These are phyloP conservation scores for Candida freyschussii DNA, from an alignment of 1,139 yeast genomes.

Conservation along the genomic window DNA sequence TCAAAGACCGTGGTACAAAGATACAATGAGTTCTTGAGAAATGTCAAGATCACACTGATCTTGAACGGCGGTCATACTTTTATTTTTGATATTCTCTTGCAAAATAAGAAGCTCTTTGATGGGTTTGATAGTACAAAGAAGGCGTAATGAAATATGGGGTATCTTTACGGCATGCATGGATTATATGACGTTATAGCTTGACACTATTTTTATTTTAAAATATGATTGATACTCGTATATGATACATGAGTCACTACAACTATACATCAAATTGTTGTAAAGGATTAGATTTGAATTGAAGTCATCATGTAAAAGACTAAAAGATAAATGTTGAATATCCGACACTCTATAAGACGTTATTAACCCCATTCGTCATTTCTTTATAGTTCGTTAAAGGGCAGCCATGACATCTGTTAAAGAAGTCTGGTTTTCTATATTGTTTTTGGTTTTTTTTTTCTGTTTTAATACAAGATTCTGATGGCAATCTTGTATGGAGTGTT, in stretches of 20 bases:
- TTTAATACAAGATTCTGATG: constrained; percentile 80
- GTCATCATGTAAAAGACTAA: no score
- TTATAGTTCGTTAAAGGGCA: constrained; percentile 7
- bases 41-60: constrained; percentile 34
- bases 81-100: constrained; percentile 35
- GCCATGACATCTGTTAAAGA: constrained; percentile 11
- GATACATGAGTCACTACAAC: no score
- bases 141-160: no score
- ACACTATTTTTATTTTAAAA: no score
- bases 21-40: constrained; percentile 35
- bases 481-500: constrained; percentile 88
- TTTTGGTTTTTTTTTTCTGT: constrained; percentile 4
- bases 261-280: no score
- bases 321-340: constrained; percentile 17
- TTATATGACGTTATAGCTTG: no score
- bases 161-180: no score
- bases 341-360: constrained; percentile 10
- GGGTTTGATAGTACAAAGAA: constrained; percentile 17
- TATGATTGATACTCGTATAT: no score
- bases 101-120: constrained; percentile 35
- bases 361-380: constrained; percentile 5
- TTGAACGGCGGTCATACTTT: constrained; percentile 43
- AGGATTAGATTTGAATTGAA: constrained; percentile 11
- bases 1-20: constrained; percentile 20
- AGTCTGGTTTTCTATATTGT: constrained; percentile 1